phyloP scores from a whole-genome alignment of 208 protist genomes.

The Trypanosoma boissoni region DNA sequence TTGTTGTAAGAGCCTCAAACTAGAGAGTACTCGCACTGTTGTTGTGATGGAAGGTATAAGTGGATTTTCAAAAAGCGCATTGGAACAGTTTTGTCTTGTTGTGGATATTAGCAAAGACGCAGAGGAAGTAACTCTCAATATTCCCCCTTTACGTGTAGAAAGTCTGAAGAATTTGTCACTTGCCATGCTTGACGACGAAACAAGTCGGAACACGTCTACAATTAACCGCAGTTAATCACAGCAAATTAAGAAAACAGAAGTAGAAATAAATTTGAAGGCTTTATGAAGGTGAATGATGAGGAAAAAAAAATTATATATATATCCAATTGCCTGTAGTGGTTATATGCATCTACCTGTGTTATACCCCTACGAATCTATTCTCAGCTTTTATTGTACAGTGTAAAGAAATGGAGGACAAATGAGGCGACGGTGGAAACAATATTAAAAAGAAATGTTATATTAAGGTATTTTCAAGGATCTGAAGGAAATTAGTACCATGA shows the following conservation, averaged over 20 bases:
- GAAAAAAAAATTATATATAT: constrained; percentile 11
- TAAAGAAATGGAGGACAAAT: neutral
- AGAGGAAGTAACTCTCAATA: constrained; percentile 35
- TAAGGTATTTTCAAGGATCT: neutral
- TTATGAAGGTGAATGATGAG: neutral
- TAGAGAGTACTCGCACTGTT: constrained; percentile 51
- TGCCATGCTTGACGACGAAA: constrained; percentile 37
- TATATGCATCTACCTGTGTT: constrained; percentile 1
- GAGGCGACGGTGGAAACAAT: constrained; percentile 2
- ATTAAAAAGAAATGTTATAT: neutral
- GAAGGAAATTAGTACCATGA: neutral
- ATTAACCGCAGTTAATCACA: neutral
- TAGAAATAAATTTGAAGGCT: neutral
- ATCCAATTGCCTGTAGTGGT: neutral
- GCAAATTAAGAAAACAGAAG: constrained; percentile 35
- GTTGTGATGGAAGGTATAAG: constrained; percentile 81
- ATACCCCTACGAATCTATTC: no score
- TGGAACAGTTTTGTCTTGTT: constrained; percentile 79
- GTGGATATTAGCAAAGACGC: constrained; percentile 58
- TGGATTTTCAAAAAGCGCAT: constrained; percentile 67
- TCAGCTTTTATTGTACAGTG: neutral
- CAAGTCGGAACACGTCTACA: neutral
- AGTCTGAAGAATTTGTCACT: constrained; percentile 57
- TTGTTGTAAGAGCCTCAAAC: constrained; percentile 65
- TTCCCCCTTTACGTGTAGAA: constrained; percentile 36